Percentiles rank a stretch among this genome's conserved stretches.
These are phyloP conservation scores for Lachancea thermotolerans DNA, from an alignment of 805 yeast species.

Conservation along the genomic window DNA sequence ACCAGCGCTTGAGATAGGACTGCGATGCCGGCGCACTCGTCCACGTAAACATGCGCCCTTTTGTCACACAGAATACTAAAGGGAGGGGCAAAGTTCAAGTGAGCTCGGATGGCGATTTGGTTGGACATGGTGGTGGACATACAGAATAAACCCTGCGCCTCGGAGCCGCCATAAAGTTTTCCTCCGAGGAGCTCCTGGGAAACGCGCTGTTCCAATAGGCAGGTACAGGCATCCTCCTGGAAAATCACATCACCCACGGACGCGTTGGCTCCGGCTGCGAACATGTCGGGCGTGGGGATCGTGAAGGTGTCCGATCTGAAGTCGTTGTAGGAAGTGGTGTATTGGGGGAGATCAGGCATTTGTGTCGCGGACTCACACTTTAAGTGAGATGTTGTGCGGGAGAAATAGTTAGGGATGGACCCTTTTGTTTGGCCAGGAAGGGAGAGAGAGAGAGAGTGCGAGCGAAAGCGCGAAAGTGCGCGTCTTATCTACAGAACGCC, in stretches of 20 bases:
- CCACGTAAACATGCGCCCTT: slow-evolving; percentile 65
- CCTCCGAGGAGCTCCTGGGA: slow-evolving; percentile 39
- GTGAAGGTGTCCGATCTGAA: slow-evolving; percentile 75
- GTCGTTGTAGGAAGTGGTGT: slow-evolving; percentile 32
- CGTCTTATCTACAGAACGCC: no score
- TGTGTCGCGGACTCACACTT: background rate
- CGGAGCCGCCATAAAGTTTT: slow-evolving; percentile 35
- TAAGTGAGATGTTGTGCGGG: no score
- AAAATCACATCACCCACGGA: slow-evolving; percentile 73
- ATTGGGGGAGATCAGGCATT: slow-evolving; percentile 4
- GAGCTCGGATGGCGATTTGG: slow-evolving; percentile 67
- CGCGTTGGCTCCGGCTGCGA: slow-evolving; percentile 43
- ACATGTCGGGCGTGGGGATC: slow-evolving; percentile 62
- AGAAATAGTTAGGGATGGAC: no score
- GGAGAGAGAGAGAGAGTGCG: no score
- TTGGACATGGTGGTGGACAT: slow-evolving; percentile 78
- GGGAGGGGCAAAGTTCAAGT: slow-evolving; percentile 62
- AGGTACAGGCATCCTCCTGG: slow-evolving; percentile 60
- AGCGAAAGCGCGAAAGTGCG: no score
- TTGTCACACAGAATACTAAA: slow-evolving; percentile 69
- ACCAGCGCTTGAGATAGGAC: slow-evolving; percentile 80
- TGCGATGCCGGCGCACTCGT: slow-evolving; percentile 81
- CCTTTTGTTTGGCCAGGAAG: no score
- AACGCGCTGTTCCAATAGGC: slow-evolving; percentile 48
- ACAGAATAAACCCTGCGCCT: slow-evolving; percentile 65